Conservation (phyloP, 225 moss, liverwort and hornwort genomes). For the Straminergon stramineum region DNA sequence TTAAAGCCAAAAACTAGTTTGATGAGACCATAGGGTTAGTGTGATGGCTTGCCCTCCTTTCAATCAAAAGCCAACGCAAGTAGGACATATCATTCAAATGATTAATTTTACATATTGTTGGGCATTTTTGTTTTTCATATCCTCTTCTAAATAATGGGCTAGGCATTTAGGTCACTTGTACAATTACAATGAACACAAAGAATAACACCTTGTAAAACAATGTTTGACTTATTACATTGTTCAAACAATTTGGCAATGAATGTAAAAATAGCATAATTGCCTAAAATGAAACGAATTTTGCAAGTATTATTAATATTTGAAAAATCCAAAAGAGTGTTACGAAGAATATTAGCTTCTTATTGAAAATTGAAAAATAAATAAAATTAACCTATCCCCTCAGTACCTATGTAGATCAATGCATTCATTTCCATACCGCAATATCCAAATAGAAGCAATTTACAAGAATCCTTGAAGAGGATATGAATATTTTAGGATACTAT, state of each 20-base stretch:
- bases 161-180: no score
- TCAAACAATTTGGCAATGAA: not conserved
- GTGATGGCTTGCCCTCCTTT: not conserved
- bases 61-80: not conserved
- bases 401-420: not conserved
- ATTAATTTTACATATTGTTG: not conserved
- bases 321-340: accelerated
- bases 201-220: no score
- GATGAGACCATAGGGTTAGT: not conserved
- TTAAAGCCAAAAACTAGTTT: not conserved
- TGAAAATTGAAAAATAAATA: no score
- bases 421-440: not conserved
- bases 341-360: not conserved
- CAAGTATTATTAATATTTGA: not conserved
- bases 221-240: no score
- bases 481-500: not conserved
- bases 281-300: not conserved
- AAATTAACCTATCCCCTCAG: not conserved
- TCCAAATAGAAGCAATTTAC: not conserved
- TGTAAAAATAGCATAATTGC: not conserved
- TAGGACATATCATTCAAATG: not conserved
- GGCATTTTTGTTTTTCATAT: accelerated
- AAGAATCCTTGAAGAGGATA: not conserved
- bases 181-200: no score
- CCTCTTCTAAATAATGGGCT: not conserved